Evolutionary conservation across 768 basidiomycete genomes (phyloP).

Genomic region (Tephrocybe sp.): DNA sequence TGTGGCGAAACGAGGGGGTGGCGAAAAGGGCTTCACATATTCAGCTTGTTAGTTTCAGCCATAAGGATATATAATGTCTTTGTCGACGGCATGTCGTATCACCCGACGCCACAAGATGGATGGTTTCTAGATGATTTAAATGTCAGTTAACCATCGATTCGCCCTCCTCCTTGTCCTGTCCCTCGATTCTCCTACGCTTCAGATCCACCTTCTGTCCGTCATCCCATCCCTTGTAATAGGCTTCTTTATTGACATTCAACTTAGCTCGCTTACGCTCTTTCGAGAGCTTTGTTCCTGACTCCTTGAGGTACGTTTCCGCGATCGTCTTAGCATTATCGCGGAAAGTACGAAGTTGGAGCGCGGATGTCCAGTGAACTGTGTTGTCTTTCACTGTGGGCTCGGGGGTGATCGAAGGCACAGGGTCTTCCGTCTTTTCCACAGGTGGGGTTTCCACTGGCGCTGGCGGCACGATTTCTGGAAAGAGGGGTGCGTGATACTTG

Average conservation of each 20-base stretch:
- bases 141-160: no score
- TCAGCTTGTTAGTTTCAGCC: no score
- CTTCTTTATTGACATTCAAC: not conserved
- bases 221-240: constrained; percentile 7
- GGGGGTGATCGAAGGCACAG: not conserved
- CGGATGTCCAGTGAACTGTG: constrained; percentile 1
- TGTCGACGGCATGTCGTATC: no score
- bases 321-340: constrained; percentile 8
- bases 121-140: no score
- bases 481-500: not conserved
- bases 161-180: no score
- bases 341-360: constrained; percentile 8
- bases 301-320: constrained; percentile 5
- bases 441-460: not conserved
- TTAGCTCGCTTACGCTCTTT: not conserved
- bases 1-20: no score
- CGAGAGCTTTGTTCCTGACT: not conserved
- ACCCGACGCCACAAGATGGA: no score
- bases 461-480: not conserved
- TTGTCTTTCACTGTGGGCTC: not conserved
- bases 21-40: no score
- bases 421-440: not conserved
- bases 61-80: no score
- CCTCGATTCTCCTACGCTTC: constrained; percentile 8
- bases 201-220: constrained; percentile 9